These are phyloP conservation scores for Pouteria campechiana DNA, from an alignment of 179 eudicot genomes.

Conservation along the genomic window DNA sequence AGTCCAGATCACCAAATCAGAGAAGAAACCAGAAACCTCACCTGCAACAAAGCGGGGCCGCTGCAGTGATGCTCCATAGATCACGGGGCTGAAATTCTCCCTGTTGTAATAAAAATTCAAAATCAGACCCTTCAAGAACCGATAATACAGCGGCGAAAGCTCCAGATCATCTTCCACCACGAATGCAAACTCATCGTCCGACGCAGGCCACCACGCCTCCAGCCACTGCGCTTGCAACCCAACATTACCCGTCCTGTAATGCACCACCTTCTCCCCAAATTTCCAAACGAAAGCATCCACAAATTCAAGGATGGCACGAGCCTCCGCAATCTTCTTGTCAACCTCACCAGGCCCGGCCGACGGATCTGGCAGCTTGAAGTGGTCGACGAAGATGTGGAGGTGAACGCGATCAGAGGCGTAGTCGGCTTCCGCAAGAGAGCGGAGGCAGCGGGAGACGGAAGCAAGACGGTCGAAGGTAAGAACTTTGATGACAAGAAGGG, in stretches of 20 bases:
- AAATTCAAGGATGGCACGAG: slow-evolving; percentile 42
- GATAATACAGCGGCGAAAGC: slow-evolving; percentile 66
- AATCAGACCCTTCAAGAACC: slow-evolving; percentile 53
- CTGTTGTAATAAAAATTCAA: slow-evolving; percentile 51
- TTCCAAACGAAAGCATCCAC: slow-evolving; percentile 75
- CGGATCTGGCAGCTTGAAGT: slow-evolving; percentile 16
- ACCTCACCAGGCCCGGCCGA: slow-evolving; percentile 10
- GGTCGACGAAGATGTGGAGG: slow-evolving; percentile 67
- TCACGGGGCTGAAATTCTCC: slow-evolving; percentile 48
- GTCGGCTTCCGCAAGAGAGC: slow-evolving; percentile 48
- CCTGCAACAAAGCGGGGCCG: slow-evolving; percentile 98
- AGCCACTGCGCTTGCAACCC: slow-evolving; percentile 96
- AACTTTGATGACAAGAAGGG: slow-evolving; percentile 69
- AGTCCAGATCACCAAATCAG: too few species aligned
- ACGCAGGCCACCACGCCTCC: slow-evolving; percentile 92
- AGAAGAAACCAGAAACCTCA: slow-evolving; percentile 17
- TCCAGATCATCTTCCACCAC: slow-evolving; percentile 96
- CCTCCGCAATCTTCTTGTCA: slow-evolving; percentile 29
- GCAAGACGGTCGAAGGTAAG: slow-evolving; percentile 66
- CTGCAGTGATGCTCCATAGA: slow-evolving; percentile 88
- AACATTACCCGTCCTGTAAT: slow-evolving; percentile 67
- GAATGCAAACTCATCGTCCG: slow-evolving; percentile 82
- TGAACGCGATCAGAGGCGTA: slow-evolving; percentile 44
- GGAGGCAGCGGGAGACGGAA: slow-evolving; percentile 75
- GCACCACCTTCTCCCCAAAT: slow-evolving; percentile 69